Base-by-base conservation (phyloP, 139 green algal species). In the Chlorella sp. region DNA sequence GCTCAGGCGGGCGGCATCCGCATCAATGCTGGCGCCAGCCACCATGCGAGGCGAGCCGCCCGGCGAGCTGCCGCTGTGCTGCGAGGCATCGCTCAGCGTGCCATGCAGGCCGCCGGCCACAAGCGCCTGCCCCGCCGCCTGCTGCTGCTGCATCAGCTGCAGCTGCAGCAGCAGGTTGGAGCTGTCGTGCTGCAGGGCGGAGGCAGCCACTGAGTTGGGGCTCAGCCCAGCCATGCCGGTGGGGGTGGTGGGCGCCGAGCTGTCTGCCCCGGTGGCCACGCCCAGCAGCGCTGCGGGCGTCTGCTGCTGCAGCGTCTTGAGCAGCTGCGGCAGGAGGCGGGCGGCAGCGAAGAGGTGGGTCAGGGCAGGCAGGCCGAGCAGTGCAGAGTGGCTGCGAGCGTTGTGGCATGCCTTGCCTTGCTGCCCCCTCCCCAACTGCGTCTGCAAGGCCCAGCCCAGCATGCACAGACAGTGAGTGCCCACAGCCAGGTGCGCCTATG, bases 81-180 rank as follows among this genome's bases (percentile, higher is more conserved):
- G 72, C 39, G 74, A 79, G n/a, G 74, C 82, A 32, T 82, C 76
- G 76, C 76, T 82, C 34, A 82, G 12, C 0, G 76, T 71, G 60
- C 30, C 36, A 26, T 57, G 72, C 60, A 82, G 56, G 38, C 36
- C 55, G 18, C 80, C 47, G 21, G 84, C 87, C 26, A 82, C 72
- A 32, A 88, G 86, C 71, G 86, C 81, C 80, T 91, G 87, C 39
- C 89, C 63, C 28, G 82, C 86, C 83, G 88, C 84, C 56, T 91
- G 85, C 80, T 91, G 89, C 80, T 93, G 88, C 70, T 80, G 81
- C 51, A 81, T 41, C 15, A 83, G 30, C 60, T 86, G 62, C 70
- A 63, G 41, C 38, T 63, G 75, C 70, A 71, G 36, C 79, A 81
- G 74, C 74, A 84, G 74, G 30, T 63, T 75, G 41, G 74, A 64